Percentiles rank a stretch among this genome's conserved stretches.
Conservation (phyloP, 257 asterid genomes). For the Echium plantagineum region DNA sequence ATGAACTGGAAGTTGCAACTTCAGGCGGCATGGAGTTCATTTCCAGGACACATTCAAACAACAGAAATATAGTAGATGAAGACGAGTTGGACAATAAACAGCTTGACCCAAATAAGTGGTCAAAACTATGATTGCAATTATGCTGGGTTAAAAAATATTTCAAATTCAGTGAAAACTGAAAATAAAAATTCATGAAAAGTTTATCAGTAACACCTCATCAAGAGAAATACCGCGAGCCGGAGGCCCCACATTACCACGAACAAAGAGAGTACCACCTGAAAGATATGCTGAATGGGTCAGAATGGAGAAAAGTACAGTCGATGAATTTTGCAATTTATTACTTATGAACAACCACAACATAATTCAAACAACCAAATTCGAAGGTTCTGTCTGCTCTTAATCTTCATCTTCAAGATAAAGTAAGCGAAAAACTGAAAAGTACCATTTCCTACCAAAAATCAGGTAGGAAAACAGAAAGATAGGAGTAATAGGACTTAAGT, state of each 20-base stretch:
- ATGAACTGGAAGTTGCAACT: too few relatives aligned
- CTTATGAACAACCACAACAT: neutral
- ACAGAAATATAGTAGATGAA: too few relatives aligned
- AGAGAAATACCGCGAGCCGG: constrained; percentile 67
- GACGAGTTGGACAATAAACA: too few relatives aligned
- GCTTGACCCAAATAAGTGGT: too few relatives aligned
- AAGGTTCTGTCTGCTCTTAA: neutral
- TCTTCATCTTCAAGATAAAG: neutral
- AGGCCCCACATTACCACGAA: constrained; percentile 84
- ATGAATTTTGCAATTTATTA: constrained; percentile 1
- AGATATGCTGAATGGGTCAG: constrained; percentile 10
- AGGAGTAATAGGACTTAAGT: too few relatives aligned
- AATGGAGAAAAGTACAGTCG: neutral
- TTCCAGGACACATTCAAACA: too few relatives aligned
- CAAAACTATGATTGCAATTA: neutral
- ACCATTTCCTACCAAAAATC: neutral
- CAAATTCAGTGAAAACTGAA: neutral
- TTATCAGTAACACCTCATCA: constrained; percentile 52
- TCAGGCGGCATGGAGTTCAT: too few relatives aligned
- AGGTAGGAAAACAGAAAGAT: neutral
- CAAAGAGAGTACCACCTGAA: constrained; percentile 66
- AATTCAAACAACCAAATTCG: neutral
- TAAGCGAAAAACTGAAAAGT: too few relatives aligned
- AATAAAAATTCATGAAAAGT: neutral
- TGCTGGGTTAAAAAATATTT: neutral